Evolutionary conservation across 306 rosid species (phyloP), one percentile per base, ranked within the genome.

Genomic region (Neltuma alba): DNA sequence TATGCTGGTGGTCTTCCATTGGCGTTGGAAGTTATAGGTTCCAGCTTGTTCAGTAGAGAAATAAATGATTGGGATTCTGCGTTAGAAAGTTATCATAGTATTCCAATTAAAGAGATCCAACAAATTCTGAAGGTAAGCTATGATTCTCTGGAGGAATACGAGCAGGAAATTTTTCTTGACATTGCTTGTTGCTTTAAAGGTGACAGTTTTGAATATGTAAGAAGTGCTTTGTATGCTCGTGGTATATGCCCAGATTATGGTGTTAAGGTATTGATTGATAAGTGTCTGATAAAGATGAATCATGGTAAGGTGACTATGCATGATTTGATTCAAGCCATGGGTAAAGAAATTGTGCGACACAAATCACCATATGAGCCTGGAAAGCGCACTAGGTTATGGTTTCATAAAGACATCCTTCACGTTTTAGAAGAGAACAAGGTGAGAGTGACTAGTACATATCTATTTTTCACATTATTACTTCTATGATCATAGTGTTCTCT

Each of bases 301-400:
- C 16, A 2, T 16, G 30, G 20, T 9, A 2, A 4, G 55, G 76
- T 71, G 9, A 30, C 16, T 14, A 76, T 84, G 88, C 88, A 84
- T 34, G 70, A 79, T 28, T 72, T 79, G 78, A 25, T 79, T 5
- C 76, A 84, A 27, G 34, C 76, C 40, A 69, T 86, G 79, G 89
- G 84, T 1, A 63, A 37, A 50, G 69, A 76, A 71, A 76, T 79
- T 14, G 79, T 87, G 67, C 58, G 41, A 6, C 52, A 20, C 42
- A 25, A 76, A 31, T 76, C 80, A 42, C 33, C 70, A n/a, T 47
- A 25, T 0, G 42, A 38, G 2, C 70, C 45, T 10, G 36, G 72
- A 13, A 14, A 74, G 11, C 48, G 75, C 1, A 38, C 70, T 61
- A 82, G 89, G 54, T 40, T 86, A 13, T 86, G 84, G 84, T 57